phyloP scores from a whole-genome alignment of 257 asterid species.

The Leptodermis oblonga region DNA sequence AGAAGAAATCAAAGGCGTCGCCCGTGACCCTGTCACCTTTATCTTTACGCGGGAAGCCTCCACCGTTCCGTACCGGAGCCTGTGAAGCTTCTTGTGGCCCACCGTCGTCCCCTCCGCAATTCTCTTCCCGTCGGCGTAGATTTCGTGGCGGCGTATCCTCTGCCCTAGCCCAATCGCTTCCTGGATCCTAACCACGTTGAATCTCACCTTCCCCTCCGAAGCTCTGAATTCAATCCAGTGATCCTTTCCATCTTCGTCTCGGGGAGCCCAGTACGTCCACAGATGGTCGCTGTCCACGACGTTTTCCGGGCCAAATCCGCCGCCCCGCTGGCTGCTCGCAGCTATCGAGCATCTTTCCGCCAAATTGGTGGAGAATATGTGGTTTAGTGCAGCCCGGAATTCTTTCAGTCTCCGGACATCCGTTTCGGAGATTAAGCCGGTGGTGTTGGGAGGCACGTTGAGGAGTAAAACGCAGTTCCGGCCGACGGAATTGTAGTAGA shows the following conservation, averaged over 20 bases:
- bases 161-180: slow-evolving; percentile 94
- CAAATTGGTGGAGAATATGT: slow-evolving; percentile 48
- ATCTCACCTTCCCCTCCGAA: slow-evolving; percentile 29
- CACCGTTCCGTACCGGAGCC: slow-evolving; percentile 53
- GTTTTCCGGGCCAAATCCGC: slow-evolving; percentile 56
- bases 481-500: slow-evolving; percentile 92
- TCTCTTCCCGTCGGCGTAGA: slow-evolving; percentile 49
- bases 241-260: slow-evolving; percentile 30
- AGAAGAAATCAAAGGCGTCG: slow-evolving; percentile 73
- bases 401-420: slow-evolving; percentile 59
- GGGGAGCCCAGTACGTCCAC: slow-evolving; percentile 92
- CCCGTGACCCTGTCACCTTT: slow-evolving; percentile 59
- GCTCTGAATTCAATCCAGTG: slow-evolving; percentile 69
- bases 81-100: slow-evolving; percentile 84
- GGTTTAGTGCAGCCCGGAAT: slow-evolving; percentile 52
- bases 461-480: slow-evolving; percentile 76
- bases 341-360: slow-evolving; percentile 38
- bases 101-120: slow-evolving; percentile 66
- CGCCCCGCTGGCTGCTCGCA: slow-evolving; percentile 77
- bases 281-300: slow-evolving; percentile 64
- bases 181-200: slow-evolving; percentile 81
- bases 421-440: slow-evolving; percentile 61
- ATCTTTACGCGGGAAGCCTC: slow-evolving; percentile 46
- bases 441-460: slow-evolving; percentile 80
- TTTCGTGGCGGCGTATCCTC: slow-evolving; percentile 50